Percentiles rank a stretch among this genome's conserved stretches.
Conservation (phyloP, 1,139 yeast species). For the Magnusiomyces paraingens region DNA sequence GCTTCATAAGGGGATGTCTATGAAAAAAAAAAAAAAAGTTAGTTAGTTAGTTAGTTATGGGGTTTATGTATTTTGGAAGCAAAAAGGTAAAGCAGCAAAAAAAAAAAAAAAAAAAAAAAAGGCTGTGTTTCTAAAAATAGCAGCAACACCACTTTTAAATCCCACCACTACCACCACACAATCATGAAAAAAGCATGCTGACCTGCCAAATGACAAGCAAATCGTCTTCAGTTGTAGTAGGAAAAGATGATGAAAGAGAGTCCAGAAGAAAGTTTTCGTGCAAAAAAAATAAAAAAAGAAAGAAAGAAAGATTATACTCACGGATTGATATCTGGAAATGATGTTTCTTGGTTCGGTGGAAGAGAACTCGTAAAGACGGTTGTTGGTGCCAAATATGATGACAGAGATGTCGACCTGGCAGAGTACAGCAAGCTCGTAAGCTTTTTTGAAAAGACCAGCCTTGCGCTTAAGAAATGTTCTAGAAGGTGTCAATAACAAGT, state of each 20-base stretch:
- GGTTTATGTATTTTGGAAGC: background rate
- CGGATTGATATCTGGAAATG: conserved; percentile 46
- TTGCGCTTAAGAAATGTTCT: conserved; percentile 86
- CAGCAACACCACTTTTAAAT: background rate
- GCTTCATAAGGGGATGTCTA: conserved; percentile 30
- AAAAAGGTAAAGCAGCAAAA: background rate
- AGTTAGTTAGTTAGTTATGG: background rate
- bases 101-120: background rate
- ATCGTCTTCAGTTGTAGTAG: no score
- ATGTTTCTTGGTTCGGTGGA: conserved; percentile 63
- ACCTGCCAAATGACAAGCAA: background rate
- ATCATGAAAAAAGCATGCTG: conserved; percentile 16
- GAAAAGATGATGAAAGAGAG: no score
- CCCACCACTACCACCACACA: background rate
- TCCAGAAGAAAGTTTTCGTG: no score
- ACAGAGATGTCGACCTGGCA: conserved; percentile 94
- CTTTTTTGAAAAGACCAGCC: conserved; percentile 92
- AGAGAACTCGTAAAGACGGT: conserved; percentile 73
- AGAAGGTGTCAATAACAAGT: conserved; percentile 11
- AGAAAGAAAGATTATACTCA: no score
- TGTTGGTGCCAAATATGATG: conserved; percentile 79
- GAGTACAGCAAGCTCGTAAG: conserved; percentile 85
- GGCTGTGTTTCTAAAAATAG: background rate
- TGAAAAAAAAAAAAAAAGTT: conserved; percentile 1
- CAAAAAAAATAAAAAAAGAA: background rate